These are phyloP conservation scores for Jaltomata sinuosa DNA, from an alignment of 257 asterid genomes.

Conservation along the genomic window DNA sequence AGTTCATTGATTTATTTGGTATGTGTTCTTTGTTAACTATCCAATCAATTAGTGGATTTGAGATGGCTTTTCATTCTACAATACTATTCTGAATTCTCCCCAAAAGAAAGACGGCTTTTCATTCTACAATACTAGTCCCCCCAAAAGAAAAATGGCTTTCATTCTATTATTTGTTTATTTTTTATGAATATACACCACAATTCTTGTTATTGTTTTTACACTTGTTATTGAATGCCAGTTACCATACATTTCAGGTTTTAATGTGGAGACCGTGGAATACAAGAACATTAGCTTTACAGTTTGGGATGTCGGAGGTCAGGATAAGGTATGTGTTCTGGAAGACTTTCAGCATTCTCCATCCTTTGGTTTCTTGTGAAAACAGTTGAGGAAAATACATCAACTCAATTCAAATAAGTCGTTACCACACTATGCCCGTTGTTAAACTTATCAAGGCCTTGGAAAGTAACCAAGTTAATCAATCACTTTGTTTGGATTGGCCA, in stretches of 20 bases:
- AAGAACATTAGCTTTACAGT: slow-evolving; percentile 7
- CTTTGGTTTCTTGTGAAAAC: neutral
- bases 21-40: neutral
- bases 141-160: neutral
- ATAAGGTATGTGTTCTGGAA: neutral
- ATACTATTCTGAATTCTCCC: neutral
- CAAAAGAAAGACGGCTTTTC: neutral
- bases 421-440: neutral
- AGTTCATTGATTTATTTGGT: neutral
- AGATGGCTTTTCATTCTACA: neutral
- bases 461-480: neutral
- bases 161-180: neutral
- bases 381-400: neutral
- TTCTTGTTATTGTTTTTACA: neutral
- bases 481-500: neutral
- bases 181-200: neutral
- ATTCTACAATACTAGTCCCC: neutral
- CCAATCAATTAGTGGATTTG: neutral
- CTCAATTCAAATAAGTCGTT: neutral
- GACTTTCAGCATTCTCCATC: neutral
- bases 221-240: neutral
- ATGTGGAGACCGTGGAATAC: neutral
- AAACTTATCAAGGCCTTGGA: neutral
- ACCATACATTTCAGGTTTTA: neutral
- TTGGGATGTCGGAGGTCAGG: slow-evolving; percentile 5